Conservation (phyloP, 2,329 filamentous ascomycete species). For the Curvularia hawaiiensis region DNA sequence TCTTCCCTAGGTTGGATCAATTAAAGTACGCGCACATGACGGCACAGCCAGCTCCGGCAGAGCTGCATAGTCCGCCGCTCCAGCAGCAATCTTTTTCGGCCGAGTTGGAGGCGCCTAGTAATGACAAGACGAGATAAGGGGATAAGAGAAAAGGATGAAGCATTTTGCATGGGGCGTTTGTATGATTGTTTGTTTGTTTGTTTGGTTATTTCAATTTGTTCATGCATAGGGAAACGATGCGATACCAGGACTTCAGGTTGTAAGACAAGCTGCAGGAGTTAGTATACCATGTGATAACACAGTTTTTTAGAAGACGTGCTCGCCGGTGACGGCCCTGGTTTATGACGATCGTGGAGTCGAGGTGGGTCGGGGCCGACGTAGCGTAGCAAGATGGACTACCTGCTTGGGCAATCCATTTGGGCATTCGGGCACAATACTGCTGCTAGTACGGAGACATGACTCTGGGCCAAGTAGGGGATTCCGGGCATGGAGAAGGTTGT, state of each 20-base stretch:
- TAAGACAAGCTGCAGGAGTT: background rate
- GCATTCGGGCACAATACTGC: background rate
- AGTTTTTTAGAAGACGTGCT: background rate
- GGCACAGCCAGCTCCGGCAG: conserved; percentile 16
- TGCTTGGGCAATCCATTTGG: conserved; percentile 1
- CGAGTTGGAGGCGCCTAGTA: conserved; percentile 33
- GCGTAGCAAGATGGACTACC: background rate
- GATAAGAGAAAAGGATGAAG: background rate
- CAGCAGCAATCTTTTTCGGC: conserved; percentile 29
- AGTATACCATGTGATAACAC: background rate
- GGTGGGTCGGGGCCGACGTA: background rate
- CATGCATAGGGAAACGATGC: background rate
- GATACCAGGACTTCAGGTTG: background rate
- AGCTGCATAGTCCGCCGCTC: conserved; percentile 32
- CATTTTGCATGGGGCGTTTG: background rate
- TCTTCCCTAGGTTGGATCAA: conserved; percentile 25
- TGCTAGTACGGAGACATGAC: background rate
- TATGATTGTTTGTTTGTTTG: background rate
- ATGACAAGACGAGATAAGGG: conserved; percentile 8
- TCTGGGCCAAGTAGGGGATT: background rate
- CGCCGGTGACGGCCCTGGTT: background rate
- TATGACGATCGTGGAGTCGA: background rate
- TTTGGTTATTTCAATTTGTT: background rate
- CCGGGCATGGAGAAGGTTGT: background rate
- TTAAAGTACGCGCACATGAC: conserved; percentile 24